Evolutionary conservation across 768 basidiomycete genomes (phyloP).

Genomic region (Serendipita vermifera): DNA sequence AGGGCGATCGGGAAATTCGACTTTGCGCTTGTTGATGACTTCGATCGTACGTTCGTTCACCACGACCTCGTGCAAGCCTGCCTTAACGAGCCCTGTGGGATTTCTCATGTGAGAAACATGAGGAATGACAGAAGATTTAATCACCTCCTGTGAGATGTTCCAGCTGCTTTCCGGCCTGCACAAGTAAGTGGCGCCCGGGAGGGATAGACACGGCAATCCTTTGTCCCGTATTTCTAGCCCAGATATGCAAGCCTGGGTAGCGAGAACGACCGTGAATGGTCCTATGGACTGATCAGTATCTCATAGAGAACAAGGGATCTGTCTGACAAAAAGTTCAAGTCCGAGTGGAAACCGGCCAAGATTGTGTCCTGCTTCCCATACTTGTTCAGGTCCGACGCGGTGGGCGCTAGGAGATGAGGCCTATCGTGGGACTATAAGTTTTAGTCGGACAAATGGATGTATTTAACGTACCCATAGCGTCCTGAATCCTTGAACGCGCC

Average conservation of each 20-base stretch:
- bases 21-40: constrained; percentile 53
- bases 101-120: constrained; percentile 23
- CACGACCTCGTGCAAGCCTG: constrained; percentile 90
- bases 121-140: background rate
- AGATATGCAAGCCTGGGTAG: constrained; percentile 82
- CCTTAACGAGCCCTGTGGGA: constrained; percentile 53
- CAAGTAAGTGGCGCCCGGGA: constrained; percentile 62
- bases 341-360: constrained; percentile 87
- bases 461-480: constrained; percentile 56
- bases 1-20: constrained; percentile 57
- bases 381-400: constrained; percentile 76
- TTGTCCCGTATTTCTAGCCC: constrained; percentile 89
- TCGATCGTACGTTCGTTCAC: constrained; percentile 68
- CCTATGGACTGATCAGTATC: constrained; percentile 16
- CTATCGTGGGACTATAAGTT: constrained; percentile 24
- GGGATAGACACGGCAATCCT: constrained; percentile 82
- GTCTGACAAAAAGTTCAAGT: constrained; percentile 67
- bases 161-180: constrained; percentile 93
- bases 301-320: constrained; percentile 18
- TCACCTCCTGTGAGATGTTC: constrained; percentile 62
- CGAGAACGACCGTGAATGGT: constrained; percentile 82
- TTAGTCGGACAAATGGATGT: constrained; percentile 1
- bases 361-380: constrained; percentile 72
- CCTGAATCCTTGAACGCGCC: constrained; percentile 69
- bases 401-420: constrained; percentile 84